Base-by-base conservation (phyloP, 2,329 filamentous ascomycete genomes). In the Fusarium drepaniforme region DNA sequence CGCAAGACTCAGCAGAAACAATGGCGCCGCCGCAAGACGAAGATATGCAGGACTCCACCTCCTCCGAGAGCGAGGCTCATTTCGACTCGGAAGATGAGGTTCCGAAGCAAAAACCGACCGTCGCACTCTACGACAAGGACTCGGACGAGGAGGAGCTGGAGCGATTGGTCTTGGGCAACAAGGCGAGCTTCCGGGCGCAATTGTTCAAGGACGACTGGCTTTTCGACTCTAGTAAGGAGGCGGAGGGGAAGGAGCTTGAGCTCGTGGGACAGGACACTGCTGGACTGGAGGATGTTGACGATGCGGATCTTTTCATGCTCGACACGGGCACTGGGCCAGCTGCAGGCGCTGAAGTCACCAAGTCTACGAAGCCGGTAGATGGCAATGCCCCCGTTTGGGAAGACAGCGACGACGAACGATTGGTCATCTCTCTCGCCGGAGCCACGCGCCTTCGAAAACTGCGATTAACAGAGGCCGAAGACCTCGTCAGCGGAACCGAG, bases 331-430 rank as follows among this genome's bases (percentile, higher is more conserved):
- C 88, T 28, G 84, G 85, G 1, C 21, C 69, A 25, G 83, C 84
- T 25, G 77, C 78, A n/a, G 82, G 78, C 23, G 79, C 84, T 33
- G 78, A 82, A 13, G 64, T 77, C 12, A 66, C 80, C 8, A 81
- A 83, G 40, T 62, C 80, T 21, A 38, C 73, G 49, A 75, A 78
- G 23, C 70, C 78, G 28, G 71, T 72, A 33, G 77, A 79, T 18
- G 78, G 73, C 57, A 85, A 88, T 49, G 86, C 86, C 23, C 88
- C 92, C 4, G 94, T 91, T 1, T 99, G 97, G 97, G 92, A 96
- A 77, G 97, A 99, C 82, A 98, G 96, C 83, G 97, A 99, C 79
- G 97, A 99, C 80, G 97, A 98, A 80, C 90, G 94, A 64, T 86
- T 98, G 72, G 90, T 91, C 8, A 89, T 99, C 59, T 98, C 96